Percentiles rank a stretch among this genome's conserved stretches.
Conservation (phyloP, 306 rosid genomes). For the Fagus sylvatica region DNA sequence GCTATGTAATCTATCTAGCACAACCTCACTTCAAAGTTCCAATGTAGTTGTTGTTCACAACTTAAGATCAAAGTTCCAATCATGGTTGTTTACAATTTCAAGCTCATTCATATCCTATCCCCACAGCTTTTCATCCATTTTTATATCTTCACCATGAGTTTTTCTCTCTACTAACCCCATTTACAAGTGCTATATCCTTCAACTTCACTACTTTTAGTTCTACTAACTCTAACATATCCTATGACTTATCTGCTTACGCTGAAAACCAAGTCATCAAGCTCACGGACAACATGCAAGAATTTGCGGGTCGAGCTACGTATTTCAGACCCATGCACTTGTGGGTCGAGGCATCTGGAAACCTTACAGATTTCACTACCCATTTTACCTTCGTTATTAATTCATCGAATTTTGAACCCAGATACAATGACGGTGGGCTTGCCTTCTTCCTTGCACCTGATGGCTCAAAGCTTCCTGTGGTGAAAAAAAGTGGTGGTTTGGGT, state of each 20-base stretch:
- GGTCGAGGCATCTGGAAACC: slow-evolving; percentile 32
- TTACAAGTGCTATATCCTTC: slow-evolving; percentile 13
- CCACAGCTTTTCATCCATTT: too few species aligned
- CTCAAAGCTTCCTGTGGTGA: slow-evolving; percentile 13
- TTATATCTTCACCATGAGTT: too few species aligned
- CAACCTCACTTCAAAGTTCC: too few species aligned
- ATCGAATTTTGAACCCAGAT: neutral
- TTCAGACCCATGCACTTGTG: slow-evolving; percentile 32
- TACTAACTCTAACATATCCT: neutral
- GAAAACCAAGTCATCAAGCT: slow-evolving; percentile 23
- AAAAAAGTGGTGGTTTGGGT: slow-evolving; percentile 47
- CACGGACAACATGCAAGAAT: neutral
- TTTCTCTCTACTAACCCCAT: too few species aligned
- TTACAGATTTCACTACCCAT: slow-evolving; percentile 48
- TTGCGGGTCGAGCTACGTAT: slow-evolving; percentile 39
- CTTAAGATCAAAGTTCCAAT: too few species aligned
- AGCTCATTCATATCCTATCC: too few species aligned
- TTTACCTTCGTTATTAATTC: slow-evolving; percentile 45
- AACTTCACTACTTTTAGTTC: slow-evolving; percentile 18
- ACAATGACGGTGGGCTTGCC: slow-evolving; percentile 42
- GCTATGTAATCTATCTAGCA: too few species aligned
- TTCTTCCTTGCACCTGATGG: slow-evolving; percentile 47
- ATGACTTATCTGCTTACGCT: neutral
- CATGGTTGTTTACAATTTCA: too few species aligned
- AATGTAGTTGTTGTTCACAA: too few species aligned